Conservation (phyloP, 768 basidiomycete genomes). For the Mrakia gelida region DNA sequence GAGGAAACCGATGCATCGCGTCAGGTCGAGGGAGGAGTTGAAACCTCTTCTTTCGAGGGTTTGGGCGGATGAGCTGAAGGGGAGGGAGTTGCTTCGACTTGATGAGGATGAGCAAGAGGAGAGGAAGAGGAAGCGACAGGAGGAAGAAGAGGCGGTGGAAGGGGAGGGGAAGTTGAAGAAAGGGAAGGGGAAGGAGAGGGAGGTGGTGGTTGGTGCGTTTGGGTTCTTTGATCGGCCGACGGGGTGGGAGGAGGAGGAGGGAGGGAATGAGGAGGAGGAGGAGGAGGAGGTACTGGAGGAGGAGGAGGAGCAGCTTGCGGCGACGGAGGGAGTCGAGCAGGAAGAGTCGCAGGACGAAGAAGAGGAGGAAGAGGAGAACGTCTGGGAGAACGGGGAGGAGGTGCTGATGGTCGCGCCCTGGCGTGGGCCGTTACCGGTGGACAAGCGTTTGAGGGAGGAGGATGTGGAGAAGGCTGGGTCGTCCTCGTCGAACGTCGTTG, state of each 20-base stretch:
- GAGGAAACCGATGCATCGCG: background rate
- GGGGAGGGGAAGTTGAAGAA: background rate
- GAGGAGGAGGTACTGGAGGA: background rate
- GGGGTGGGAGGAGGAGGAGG: background rate
- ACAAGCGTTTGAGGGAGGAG: too few species aligned
- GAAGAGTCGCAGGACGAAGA: background rate
- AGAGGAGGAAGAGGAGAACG: background rate
- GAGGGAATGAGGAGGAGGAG: too few species aligned
- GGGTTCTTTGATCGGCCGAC: background rate
- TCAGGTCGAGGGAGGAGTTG: background rate
- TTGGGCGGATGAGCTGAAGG: slow-evolving; percentile 5
- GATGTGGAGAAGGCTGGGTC: too few species aligned
- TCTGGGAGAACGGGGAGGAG: background rate
- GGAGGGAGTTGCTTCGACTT: background rate
- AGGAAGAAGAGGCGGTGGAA: background rate
- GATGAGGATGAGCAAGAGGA: background rate
- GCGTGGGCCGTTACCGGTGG: too few species aligned
- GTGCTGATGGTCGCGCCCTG: background rate
- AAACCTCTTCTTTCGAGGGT: background rate
- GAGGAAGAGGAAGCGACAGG: background rate
- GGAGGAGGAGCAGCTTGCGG: too few species aligned
- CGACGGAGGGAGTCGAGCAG: too few species aligned
- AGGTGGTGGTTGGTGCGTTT: background rate
- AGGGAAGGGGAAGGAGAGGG: background rate
- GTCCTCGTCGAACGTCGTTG: background rate